Base-by-base conservation (phyloP, 2,329 filamentous ascomycete species). In the Botrytis byssoidea region DNA sequence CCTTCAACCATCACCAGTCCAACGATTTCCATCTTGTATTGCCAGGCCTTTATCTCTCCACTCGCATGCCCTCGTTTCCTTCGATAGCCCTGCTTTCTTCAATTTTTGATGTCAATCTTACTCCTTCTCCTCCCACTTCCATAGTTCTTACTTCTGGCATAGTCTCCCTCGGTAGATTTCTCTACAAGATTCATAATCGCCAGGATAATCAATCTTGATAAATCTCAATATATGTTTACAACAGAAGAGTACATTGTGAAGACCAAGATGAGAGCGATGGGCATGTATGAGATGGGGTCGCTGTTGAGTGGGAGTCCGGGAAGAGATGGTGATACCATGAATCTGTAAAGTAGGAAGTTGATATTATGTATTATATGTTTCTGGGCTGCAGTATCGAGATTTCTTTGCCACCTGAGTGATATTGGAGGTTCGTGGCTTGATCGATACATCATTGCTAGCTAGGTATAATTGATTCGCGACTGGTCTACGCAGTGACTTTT, bases 401-500 rank as follows among this genome's bases (percentile, higher is more conserved):
- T n/a, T 1, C n/a, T 51, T 16, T 16, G 0, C 16, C 25, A 6
- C 10, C 14, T 12, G 48, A 51, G 48, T 14, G 16, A 14, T n/a
- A 6, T 16, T 51, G 48, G 25, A 51, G 12, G 14, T n/a, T n/a
- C 1, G 48, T n/a, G 48, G 25, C 48, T n/a, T 6, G 12, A 51
- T n/a, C 3, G 12, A n/a, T n/a, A 6, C 12, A 51, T 51, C 25
- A 29, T 55, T n/a, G 14, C 3, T 55, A 16, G 25, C 25, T 12
- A 51, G 25, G 5, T 25, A 51, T 2, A 7, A 16, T 2, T 14
- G 25, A 12, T 14, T 51, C 0, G 7, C 12, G 25, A 16, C 10
- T n/a, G 25, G 4, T 16, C 12, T 5, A 16, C 2, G 14, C 1
- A 1, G 12, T 25, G 16, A 5, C 18, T 29, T 29, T 16, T 1